Base-by-base conservation (phyloP, 2,329 filamentous ascomycete species). In the Sporothrix sp. region DNA sequence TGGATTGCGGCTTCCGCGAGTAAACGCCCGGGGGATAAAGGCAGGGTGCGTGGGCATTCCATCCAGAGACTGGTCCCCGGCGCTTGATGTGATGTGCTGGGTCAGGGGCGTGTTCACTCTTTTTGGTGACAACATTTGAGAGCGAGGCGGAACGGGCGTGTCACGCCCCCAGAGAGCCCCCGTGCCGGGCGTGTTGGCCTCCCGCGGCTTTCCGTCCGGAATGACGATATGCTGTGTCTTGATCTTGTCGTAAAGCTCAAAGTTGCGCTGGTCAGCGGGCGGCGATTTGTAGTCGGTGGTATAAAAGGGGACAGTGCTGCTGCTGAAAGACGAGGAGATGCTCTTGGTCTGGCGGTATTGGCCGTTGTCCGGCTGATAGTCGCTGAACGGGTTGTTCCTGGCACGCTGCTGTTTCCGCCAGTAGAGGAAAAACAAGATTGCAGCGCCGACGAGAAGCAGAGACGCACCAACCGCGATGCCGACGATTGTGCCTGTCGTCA, bases 401-500 rank as follows among this genome's bases (percentile, higher is more conserved):
- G 63, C 63, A 18, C 60, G 59, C 37, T 66, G 65, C 55, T 75
- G 68, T 18, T 65, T 66, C 7, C 71, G 68, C 57, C 71, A 73
- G 61, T 79, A 71, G 1, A 77, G 54, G 47, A 67, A 57, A 46
- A 79, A 71, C 1, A 80, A 64, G 2, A 61, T 67, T 1, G 63
- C 55, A 2, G 66, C 68, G 1, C 71, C 66, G 6, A 73, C 30
- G 3, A 78, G 59, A 2, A 71, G 58, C 0, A 74, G 62, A 0
- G 65, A 65, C 7, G 66, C 69, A 11, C 72, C 75, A 0, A 78
- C 60, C 0, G 66, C 68, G 40, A 81, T 79, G 16, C 76, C 76
- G 0, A 73, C 71, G 14, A 78, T 74, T n/a, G 72, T 71, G 2
- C 72, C 71, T 0, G 69, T 68, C 0, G 71, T 68, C 59, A 78